Evolutionary conservation across 1,284 basidiomycete genomes (phyloP), one percentile per base, ranked within the genome.

Genomic region (Lentinula novae-zelandiae): DNA sequence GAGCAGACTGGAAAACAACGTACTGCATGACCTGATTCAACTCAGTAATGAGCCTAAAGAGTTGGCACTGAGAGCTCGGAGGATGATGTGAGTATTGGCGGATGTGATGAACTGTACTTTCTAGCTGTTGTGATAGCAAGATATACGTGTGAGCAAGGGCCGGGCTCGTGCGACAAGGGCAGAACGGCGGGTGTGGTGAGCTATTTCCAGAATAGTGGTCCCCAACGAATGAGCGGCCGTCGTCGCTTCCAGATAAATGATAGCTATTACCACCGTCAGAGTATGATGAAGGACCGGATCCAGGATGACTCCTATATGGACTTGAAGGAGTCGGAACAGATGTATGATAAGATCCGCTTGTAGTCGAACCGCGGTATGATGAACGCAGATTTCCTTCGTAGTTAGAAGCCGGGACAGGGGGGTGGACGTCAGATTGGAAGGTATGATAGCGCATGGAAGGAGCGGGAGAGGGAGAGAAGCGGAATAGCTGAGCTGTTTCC

Each of bases 21-120:
- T 73, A 91, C 88, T 87, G 85, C 74, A 91, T 78, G 40, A 88
- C 70, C 67, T 79, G 81, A 68, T 81, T 79, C 17, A 91, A 77
- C 64, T 89, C 86, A 55, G 78, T 72, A 60, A 89, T 84, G 56
- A 83, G 82, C 58, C 82, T 77, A 66, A 81, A 83, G 22, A 90
- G 70, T 53, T 78, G 68, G 66, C 89, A 90, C 20, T 72, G 71
- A 4, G 83, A 75, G 57, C 81, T 80, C 34, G 78, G 73, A 27
- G 78, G 75, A 66, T 89, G 87, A 61, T 85, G 82, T 20, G 79
- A 79, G 64, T 84, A 85, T 67, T 87, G 85, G 55, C 86, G 78
- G 49, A 90, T 75, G 2, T 83, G 76, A 51, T 72, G 75, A 17
- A 87, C 69, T 0, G 87, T 82, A 54, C 67, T 79, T 65, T 87